Evolutionary conservation across 306 rosid species (phyloP).

Genomic region (Cyclanthera cordifolia): DNA sequence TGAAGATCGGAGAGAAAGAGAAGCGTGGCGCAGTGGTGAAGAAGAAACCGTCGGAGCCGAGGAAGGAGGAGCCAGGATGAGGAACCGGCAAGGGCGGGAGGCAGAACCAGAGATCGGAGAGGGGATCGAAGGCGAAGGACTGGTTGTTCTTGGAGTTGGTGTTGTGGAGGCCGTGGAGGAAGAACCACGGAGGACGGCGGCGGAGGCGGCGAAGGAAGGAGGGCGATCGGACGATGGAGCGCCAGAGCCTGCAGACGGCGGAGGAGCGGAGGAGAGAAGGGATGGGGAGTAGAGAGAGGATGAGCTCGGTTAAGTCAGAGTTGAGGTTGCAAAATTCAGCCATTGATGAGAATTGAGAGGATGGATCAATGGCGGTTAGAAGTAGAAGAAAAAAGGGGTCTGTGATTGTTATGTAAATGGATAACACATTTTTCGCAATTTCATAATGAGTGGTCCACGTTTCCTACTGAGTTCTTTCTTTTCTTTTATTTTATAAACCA

Average conservation of each 20-base stretch:
- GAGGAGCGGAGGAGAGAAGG: slow-evolving; percentile 41
- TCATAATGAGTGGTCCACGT: too few relatives aligned
- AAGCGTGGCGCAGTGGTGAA: slow-evolving; percentile 57
- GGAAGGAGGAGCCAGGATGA: slow-evolving; percentile 40
- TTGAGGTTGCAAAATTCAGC: slow-evolving; percentile 36
- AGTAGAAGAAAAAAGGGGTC: background rate
- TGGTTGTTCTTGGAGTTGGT: slow-evolving; percentile 63
- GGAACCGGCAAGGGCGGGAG: slow-evolving; percentile 30
- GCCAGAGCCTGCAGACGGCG: slow-evolving; percentile 66
- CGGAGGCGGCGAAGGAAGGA: slow-evolving; percentile 24
- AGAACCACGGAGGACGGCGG: slow-evolving; percentile 48
- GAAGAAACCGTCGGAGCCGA: slow-evolving; percentile 47
- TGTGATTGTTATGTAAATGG: background rate
- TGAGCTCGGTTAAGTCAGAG: slow-evolving; percentile 44
- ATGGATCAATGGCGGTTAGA: background rate
- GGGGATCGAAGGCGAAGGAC: slow-evolving; percentile 68
- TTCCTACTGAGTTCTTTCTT: too few relatives aligned
- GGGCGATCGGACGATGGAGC: slow-evolving; percentile 36
- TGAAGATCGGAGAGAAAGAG: slow-evolving; percentile 36
- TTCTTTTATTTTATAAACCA: too few relatives aligned
- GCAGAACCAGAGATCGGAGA: slow-evolving; percentile 51
- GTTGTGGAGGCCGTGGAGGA: slow-evolving; percentile 74
- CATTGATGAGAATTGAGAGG: slow-evolving; percentile 18
- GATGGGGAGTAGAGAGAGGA: slow-evolving; percentile 55
- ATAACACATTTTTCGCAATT: background rate